Conservation (phyloP, 169 alveolate species). For the Plasmodium fragile region DNA sequence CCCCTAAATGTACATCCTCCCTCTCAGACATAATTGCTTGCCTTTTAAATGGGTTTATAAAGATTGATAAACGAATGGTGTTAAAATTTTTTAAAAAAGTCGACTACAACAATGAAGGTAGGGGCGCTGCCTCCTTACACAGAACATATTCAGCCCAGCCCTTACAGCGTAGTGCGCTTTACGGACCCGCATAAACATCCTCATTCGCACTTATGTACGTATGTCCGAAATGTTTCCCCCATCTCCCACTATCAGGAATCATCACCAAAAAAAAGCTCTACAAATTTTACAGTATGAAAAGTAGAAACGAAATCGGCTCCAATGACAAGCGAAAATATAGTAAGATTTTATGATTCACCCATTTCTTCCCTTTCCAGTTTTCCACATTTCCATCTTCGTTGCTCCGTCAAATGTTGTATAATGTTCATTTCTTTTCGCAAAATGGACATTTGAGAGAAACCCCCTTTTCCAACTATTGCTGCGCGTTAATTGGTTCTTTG, state of each 20-base stretch:
- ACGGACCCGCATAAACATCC: not conserved
- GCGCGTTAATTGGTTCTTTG: too few relatives aligned
- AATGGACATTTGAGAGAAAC: not conserved
- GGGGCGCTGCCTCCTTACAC: not conserved
- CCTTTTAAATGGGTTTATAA: slow-evolving; percentile 43
- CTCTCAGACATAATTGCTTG: slow-evolving; percentile 45
- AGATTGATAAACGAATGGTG: slow-evolving; percentile 28
- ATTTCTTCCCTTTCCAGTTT: not conserved
- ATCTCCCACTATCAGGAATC: slow-evolving; percentile 9
- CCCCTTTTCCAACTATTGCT: not conserved
- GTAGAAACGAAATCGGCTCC: slow-evolving; percentile 13
- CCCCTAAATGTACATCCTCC: not conserved
- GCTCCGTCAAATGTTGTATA: not conserved
- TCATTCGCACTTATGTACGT: not conserved
- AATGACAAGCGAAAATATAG: slow-evolving; percentile 35
- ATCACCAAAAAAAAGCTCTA: slow-evolving; percentile 41
- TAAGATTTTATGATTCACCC: not conserved
- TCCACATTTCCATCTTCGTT: not conserved
- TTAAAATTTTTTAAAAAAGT: slow-evolving; percentile 53
- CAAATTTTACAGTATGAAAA: slow-evolving; percentile 32
- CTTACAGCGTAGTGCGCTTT: not conserved
- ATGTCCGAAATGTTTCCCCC: not conserved
- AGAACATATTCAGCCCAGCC: not conserved
- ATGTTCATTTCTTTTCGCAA: not conserved
- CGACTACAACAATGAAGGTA: slow-evolving; percentile 60